A percentile compares a stretch with the other conserved stretches of the same genome.
These are phyloP conservation scores for Pyricularia pennisetigena DNA, from an alignment of 2,329 filamentous ascomycete genomes.

Conservation along the genomic window DNA sequence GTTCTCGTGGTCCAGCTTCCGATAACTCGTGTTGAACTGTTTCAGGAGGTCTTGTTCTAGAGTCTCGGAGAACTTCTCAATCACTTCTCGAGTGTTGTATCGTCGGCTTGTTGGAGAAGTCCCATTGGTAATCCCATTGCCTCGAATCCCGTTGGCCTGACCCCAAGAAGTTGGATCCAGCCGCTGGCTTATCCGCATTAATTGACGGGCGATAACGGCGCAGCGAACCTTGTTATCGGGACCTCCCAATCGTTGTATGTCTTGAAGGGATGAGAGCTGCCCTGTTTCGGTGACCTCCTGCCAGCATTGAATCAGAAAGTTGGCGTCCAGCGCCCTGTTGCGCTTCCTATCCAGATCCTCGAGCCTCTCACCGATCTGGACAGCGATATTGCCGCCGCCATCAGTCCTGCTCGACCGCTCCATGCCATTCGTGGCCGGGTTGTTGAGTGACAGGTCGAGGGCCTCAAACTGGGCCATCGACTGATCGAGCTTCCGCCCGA, in stretches of 20 bases:
- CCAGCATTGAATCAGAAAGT: constrained; percentile 95
- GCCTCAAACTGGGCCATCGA: constrained; percentile 88
- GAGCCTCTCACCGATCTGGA: constrained; percentile 87
- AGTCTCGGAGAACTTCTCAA: constrained; percentile 94
- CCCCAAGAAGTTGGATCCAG: constrained; percentile 71
- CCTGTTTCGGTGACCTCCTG: constrained; percentile 87
- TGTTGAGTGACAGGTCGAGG: constrained; percentile 74
- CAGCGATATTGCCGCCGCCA: constrained; percentile 74
- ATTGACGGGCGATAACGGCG: constrained; percentile 84
- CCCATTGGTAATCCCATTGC: constrained; percentile 40
- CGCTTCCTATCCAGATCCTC: constrained; percentile 93
- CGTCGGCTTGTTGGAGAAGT: constrained; percentile 31
- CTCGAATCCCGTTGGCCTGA: constrained; percentile 43
- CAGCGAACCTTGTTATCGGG: constrained; percentile 91
- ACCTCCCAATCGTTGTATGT: constrained; percentile 73
- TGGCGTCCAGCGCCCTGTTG: constrained; percentile 81
- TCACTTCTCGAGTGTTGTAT: constrained; percentile 71
- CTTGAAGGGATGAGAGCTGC: constrained; percentile 76
- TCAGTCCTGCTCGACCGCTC: constrained; percentile 39
- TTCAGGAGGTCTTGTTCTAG: constrained; percentile 90
- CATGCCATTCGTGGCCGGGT: constrained; percentile 28
- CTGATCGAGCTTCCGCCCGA: constrained; percentile 82
- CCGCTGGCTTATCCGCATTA: constrained; percentile 88
- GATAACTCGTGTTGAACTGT: constrained; percentile 96
- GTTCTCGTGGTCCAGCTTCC: constrained; percentile 89